These are phyloP conservation scores for Yamadazyma atmosphaerica DNA, from an alignment of 1,139 yeast genomes.

Conservation along the genomic window DNA sequence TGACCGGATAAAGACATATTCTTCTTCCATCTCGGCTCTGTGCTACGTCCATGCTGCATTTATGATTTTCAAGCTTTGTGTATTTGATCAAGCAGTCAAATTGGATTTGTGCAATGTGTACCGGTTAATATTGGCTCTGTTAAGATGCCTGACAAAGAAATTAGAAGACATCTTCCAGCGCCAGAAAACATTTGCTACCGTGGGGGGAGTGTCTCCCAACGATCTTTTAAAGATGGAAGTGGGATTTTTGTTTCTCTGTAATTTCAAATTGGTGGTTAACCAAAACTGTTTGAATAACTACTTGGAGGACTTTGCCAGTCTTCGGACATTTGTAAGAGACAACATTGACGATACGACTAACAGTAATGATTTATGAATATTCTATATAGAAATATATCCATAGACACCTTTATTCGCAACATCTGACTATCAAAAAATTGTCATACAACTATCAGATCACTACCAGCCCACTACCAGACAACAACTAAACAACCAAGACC, in stretches of 20 bases:
- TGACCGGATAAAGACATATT: slow-evolving; percentile 41
- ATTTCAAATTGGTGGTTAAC: slow-evolving; percentile 41
- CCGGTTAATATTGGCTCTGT: slow-evolving; percentile 40
- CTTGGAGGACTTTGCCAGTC: slow-evolving; percentile 19
- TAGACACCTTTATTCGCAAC: too few species aligned
- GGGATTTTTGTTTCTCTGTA: slow-evolving; percentile 41
- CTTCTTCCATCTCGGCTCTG: slow-evolving; percentile 41
- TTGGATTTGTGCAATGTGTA: slow-evolving; percentile 37
- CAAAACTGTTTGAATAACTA: slow-evolving; percentile 34
- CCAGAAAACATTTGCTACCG: slow-evolving; percentile 44
- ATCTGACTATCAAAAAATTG: too few species aligned
- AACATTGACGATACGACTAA: slow-evolving; percentile 9
- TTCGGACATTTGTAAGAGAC: slow-evolving; percentile 12
- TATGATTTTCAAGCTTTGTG: slow-evolving; percentile 37
- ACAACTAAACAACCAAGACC: background rate
- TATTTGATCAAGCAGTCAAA: slow-evolving; percentile 33
- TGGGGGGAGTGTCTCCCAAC: slow-evolving; percentile 42
- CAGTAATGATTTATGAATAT: background rate
- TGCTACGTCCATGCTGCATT: slow-evolving; percentile 44
- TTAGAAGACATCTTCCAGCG: slow-evolving; percentile 47
- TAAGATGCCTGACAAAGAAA: slow-evolving; percentile 46
- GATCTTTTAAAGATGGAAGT: slow-evolving; percentile 44
- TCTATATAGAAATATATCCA: too few species aligned
- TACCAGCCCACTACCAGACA: too few species aligned
- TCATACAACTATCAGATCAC: too few species aligned